Evolutionary conservation across 306 rosid genomes (phyloP).

Genomic region (Cucurbita argyrosperma): DNA sequence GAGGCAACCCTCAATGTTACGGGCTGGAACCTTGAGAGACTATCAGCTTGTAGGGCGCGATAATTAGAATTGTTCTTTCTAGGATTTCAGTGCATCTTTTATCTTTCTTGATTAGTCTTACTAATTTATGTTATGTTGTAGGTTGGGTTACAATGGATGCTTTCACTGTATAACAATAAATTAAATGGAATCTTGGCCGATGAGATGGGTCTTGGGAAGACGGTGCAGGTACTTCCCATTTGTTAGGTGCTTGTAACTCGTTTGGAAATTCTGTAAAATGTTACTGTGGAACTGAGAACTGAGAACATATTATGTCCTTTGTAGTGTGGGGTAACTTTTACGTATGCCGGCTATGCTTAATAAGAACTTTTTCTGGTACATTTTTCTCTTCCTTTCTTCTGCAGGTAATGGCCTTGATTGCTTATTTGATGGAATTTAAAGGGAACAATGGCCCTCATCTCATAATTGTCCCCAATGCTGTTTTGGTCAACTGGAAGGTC

Average conservation of each 20-base stretch:
- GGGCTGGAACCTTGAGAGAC: conserved; percentile 90
- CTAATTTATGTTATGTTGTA: conserved; percentile 17
- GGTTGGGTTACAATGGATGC: conserved; percentile 99
- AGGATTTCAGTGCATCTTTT: not conserved
- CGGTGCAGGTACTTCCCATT: conserved; percentile 68
- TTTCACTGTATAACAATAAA: conserved; percentile 92
- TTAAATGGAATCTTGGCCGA: conserved; percentile 95
- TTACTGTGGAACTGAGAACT: not conserved
- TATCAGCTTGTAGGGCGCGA: conserved; percentile 80
- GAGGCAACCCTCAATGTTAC: conserved; percentile 85
- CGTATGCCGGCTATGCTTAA: not conserved
- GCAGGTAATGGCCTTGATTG: conserved; percentile 98
- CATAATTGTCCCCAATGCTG: conserved; percentile 95
- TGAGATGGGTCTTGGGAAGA: conserved; percentile 99
- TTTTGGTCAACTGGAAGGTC: conserved; percentile 99
- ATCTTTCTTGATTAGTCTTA: not conserved
- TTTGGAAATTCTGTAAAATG: not conserved
- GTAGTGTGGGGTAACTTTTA: not conserved
- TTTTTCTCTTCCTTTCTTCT: conserved; percentile 3
- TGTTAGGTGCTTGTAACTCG: not conserved
- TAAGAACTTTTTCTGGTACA: not conserved
- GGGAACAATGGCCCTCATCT: conserved; percentile 99
- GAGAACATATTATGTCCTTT: not conserved
- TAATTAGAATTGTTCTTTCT: conserved; percentile 8
- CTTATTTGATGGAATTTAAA: conserved; percentile 95